A percentile compares a stretch with the other conserved stretches of the same genome.
These are phyloP conservation scores for Coelastrella sp. DNA, from an alignment of 139 green algal species.

Conservation along the genomic window DNA sequence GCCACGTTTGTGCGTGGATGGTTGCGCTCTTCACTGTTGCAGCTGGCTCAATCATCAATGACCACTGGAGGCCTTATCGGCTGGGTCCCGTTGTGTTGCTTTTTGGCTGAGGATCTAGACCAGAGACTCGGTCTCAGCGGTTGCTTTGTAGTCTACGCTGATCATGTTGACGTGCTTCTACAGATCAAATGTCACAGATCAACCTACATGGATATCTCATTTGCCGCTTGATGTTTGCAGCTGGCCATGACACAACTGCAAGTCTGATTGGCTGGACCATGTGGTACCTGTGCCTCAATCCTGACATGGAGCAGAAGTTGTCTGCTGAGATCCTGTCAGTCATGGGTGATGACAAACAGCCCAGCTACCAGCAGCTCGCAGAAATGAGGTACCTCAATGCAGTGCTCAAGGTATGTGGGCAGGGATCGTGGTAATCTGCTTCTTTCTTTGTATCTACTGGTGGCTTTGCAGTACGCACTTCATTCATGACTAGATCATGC, in stretches of 20 bases:
- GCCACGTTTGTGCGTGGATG: too few relatives aligned
- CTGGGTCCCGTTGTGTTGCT: too few relatives aligned
- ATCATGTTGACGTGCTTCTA: neutral
- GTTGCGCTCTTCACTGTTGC: too few relatives aligned
- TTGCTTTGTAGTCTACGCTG: neutral
- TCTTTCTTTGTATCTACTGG: neutral
- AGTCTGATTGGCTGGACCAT: slow-evolving; percentile 36
- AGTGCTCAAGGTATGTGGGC: slow-evolving; percentile 35
- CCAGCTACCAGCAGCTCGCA: slow-evolving; percentile 43
- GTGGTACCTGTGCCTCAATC: slow-evolving; percentile 25
- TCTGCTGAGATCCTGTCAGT: slow-evolving; percentile 31
- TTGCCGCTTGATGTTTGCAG: neutral
- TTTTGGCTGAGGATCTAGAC: too few relatives aligned
- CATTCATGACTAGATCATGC: too few relatives aligned
- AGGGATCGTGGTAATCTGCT: neutral
- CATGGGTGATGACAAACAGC: slow-evolving; percentile 3
- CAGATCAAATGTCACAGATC: too few relatives aligned
- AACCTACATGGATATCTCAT: neutral
- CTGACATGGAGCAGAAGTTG: slow-evolving; percentile 19
- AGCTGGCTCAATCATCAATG: too few relatives aligned
- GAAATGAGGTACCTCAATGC: slow-evolving; percentile 46
- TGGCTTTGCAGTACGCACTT: neutral
- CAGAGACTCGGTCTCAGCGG: too few relatives aligned
- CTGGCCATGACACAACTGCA: slow-evolving; percentile 47
- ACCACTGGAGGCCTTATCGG: too few relatives aligned